Base-by-base conservation (phyloP, 2,329 filamentous ascomycete genomes). In the Penicillium sp. region DNA sequence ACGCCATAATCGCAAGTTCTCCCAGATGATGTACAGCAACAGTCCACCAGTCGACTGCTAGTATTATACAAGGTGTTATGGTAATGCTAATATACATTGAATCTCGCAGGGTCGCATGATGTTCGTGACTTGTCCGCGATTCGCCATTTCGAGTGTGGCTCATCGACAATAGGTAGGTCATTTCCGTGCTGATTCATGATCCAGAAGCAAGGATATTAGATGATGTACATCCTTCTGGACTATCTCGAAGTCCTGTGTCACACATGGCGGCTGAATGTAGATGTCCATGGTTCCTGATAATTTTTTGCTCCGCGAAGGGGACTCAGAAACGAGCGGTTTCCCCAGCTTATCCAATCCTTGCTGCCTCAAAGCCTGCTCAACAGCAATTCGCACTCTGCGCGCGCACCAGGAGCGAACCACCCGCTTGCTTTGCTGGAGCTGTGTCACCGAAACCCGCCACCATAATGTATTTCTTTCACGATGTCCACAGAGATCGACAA, bases 331-430 rank as follows among this genome's bases (percentile, higher is more conserved):
- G 15, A 59, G 39, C 1, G 53, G 48, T 17, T 29, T 45, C 10
- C 58, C 69, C 28, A 68, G 48, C 12, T 52, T 48, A 55, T 72
- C 68, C 57, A 69, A 77, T 3, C 78, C 78, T 45, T 65, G 64
- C 21, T 64, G 66, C 49, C 63, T 68, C 60, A 81, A 58, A 12
- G 73, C 72, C 43, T 71, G 63, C 39, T 59, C 57, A 42, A 81
- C 72, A 3, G 75, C 76, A 28, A 64, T 55, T 38, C 71, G 66
- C 26, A 74, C 56, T 58, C 74, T 72, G 51, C 73, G 69, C 22
- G 64, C 63, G 22, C 64, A 65, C 64, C 70, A 72, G 12, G 70
- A 72, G 19, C 79, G 68, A n/a, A 80, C 68, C 21, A 73, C 71
- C 7, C 66, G 65, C 48, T 73, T 76, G 21, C 63, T 61, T 3